Conservation (phyloP, 2,329 filamentous ascomycete species). For the Albifimbria verrucaria region DNA sequence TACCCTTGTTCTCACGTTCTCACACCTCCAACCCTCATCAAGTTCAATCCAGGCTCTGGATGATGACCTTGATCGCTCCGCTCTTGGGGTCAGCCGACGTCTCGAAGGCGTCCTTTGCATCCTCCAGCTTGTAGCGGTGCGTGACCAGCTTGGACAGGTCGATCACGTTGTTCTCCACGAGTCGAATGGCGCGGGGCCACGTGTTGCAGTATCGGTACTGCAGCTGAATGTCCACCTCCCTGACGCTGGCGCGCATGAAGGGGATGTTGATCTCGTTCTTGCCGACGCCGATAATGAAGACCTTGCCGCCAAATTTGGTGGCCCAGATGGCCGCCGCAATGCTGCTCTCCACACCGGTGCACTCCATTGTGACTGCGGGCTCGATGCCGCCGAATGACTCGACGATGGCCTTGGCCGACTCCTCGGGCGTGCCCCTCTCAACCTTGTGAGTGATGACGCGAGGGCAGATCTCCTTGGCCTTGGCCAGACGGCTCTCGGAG, state of each 20-base stretch:
- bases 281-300: conserved; percentile 94
- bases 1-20: conserved; percentile 11
- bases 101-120: conserved; percentile 86
- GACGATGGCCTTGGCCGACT: conserved; percentile 67
- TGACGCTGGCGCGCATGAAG: conserved; percentile 88
- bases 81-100: conserved; percentile 84
- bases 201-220: conserved; percentile 97
- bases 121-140: conserved; percentile 80
- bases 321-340: conserved; percentile 84
- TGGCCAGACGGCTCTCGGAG: conserved; percentile 77
- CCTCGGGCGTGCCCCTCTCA: conserved; percentile 62
- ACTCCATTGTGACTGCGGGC: conserved; percentile 81
- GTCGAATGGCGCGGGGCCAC: conserved; percentile 88
- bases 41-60: conserved; percentile 63
- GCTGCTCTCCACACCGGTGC: conserved; percentile 90
- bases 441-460: conserved; percentile 79
- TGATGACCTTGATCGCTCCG: conserved; percentile 97
- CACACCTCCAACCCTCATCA: conserved; percentile 6
- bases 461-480: conserved; percentile 81
- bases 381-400: conserved; percentile 72
- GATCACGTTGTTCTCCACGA: conserved; percentile 81
- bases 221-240: conserved; percentile 92
- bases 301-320: conserved; percentile 91
- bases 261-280: conserved; percentile 94
- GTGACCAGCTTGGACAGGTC: conserved; percentile 81